Conservation (phyloP, 2,329 filamentous ascomycete species). For the Amauroascus niger region DNA sequence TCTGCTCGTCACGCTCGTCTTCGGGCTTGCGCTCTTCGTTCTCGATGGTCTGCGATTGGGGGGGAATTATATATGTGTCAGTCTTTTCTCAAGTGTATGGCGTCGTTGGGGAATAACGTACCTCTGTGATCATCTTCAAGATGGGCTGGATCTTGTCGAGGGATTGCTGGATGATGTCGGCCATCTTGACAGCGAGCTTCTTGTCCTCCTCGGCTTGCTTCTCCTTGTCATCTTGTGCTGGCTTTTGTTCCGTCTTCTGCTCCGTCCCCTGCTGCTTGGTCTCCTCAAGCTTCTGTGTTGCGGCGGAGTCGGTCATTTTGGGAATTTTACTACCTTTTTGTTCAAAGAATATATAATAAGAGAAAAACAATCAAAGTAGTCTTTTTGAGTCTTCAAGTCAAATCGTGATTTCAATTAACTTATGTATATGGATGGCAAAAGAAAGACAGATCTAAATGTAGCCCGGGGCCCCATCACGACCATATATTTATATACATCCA, state of each 20-base stretch:
- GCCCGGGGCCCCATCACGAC: too few species aligned
- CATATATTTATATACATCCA: too few species aligned
- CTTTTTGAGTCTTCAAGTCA: too few species aligned
- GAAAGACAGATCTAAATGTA: too few species aligned
- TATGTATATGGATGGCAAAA: too few species aligned
- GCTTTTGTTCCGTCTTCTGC: slow-evolving; percentile 18
- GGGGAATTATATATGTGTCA: neutral
- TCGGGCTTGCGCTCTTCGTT: slow-evolving; percentile 68
- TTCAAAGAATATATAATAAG: too few species aligned
- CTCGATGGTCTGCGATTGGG: slow-evolving; percentile 55
- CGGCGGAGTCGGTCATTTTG: slow-evolving; percentile 4
- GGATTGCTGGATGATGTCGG: slow-evolving; percentile 61
- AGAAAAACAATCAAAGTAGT: too few species aligned
- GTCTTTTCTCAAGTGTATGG: neutral
- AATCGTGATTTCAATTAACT: too few species aligned
- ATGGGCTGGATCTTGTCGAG: slow-evolving; percentile 77
- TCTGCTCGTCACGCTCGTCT: slow-evolving; percentile 83
- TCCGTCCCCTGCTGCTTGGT: neutral
- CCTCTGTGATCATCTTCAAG: slow-evolving; percentile 74
- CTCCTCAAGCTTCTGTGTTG: slow-evolving; percentile 8
- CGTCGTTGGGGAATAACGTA: slow-evolving; percentile 32
- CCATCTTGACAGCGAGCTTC: slow-evolving; percentile 69
- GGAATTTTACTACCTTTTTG: neutral
- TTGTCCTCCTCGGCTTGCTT: slow-evolving; percentile 57
- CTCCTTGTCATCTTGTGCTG: slow-evolving; percentile 45